A percentile compares a stretch with the other conserved stretches of the same genome.
phyloP scores from a whole-genome alignment of 2,329 filamentous ascomycete species.

The Arthrobotrys pseudoclavata region DNA sequence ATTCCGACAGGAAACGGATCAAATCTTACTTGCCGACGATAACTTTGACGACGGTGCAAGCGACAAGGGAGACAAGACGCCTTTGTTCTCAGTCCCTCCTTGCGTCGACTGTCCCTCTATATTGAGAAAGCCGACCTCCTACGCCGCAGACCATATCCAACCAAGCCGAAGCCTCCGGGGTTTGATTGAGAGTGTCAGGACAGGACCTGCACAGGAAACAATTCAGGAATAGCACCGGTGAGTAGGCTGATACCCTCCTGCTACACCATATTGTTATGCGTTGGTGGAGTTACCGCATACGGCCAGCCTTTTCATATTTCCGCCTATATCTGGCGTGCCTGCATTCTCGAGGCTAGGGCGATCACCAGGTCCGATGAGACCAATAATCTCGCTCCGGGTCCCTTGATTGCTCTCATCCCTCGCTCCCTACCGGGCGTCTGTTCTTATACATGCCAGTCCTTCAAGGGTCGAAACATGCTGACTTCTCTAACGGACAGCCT shows the following conservation, averaged over 20 bases:
- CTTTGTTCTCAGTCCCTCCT: conserved; percentile 10
- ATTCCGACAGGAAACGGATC: conserved; percentile 44
- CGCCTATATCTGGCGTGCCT: conserved; percentile 25
- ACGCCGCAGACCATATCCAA: conserved; percentile 7
- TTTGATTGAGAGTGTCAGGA: conserved; percentile 5
- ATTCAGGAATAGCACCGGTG: conserved; percentile 36
- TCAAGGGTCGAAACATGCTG: conserved; percentile 28
- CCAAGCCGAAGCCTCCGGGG: conserved; percentile 2
- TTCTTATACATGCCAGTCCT: conserved; percentile 22
- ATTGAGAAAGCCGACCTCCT: conserved; percentile 7
- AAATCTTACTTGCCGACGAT: conserved; percentile 54
- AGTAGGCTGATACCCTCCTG: conserved; percentile 30
- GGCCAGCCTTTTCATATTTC: conserved; percentile 35
- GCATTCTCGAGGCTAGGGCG: conserved; percentile 48
- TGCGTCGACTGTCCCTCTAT: neutral
- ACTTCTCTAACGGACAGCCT: conserved; percentile 17
- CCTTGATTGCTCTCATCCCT: conserved; percentile 42
- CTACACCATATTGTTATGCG: conserved; percentile 29
- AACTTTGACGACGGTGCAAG: conserved; percentile 13
- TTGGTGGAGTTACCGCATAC: conserved; percentile 32
- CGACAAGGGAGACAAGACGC: conserved; percentile 27
- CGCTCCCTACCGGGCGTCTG: conserved; percentile 22
- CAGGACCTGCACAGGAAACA: conserved; percentile 12
- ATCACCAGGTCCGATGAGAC: conserved; percentile 50
- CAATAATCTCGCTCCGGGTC: conserved; percentile 37